Evolutionary conservation across 352 stramenopile genomes (phyloP).

Genomic region (Phytophthora palmivora): DNA sequence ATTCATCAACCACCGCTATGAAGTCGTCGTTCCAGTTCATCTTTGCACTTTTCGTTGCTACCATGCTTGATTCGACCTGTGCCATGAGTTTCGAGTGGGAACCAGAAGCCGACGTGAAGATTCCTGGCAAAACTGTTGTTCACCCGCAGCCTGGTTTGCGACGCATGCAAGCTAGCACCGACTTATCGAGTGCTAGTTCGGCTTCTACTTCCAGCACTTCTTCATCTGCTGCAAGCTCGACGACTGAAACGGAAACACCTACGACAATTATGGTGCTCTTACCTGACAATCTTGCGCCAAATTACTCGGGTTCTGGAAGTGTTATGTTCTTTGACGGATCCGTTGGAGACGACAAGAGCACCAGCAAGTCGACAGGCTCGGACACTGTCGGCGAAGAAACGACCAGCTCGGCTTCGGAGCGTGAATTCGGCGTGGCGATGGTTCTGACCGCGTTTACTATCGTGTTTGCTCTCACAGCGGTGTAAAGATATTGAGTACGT

Average conservation of each 20-base stretch:
- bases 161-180: slow-evolving; percentile 35
- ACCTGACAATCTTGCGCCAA: slow-evolving; percentile 53
- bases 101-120: slow-evolving; percentile 33
- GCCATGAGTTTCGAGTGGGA: slow-evolving; percentile 34
- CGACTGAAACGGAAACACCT: slow-evolving; percentile 40
- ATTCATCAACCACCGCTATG: slow-evolving; percentile 26
- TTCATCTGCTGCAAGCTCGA: slow-evolving; percentile 23
- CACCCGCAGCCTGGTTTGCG: slow-evolving; percentile 23
- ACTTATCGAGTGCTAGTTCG: slow-evolving; percentile 23
- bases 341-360: slow-evolving; percentile 23
- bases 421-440: slow-evolving; percentile 18
- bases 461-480: slow-evolving; percentile 21
- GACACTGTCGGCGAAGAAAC: slow-evolving; percentile 20
- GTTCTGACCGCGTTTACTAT: slow-evolving; percentile 25
- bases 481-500: slow-evolving; percentile 19
- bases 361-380: slow-evolving; percentile 25
- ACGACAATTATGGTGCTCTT: slow-evolving; percentile 69
- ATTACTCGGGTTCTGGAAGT: slow-evolving; percentile 53
- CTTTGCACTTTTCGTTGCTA: slow-evolving; percentile 26
- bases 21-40: slow-evolving; percentile 34
- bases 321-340: slow-evolving; percentile 50
- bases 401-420: slow-evolving; percentile 18
- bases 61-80: slow-evolving; percentile 20
- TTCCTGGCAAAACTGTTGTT: slow-evolving; percentile 21
- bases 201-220: slow-evolving; percentile 14